Percentiles rank a stretch among this genome's conserved stretches.
Conservation (phyloP, 768 basidiomycete species). For the Collybia nuda region DNA sequence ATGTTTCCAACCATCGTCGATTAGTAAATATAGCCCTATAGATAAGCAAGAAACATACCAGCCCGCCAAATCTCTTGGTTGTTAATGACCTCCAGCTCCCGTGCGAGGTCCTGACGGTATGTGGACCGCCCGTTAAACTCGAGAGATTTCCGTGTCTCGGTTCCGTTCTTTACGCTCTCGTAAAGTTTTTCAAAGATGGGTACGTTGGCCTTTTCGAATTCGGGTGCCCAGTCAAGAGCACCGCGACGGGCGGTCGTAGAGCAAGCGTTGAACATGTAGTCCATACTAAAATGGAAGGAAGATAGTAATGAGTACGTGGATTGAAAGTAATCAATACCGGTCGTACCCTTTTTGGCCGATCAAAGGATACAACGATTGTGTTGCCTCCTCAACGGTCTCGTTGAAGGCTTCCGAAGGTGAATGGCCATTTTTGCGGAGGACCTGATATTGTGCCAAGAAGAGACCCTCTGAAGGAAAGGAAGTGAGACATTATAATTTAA, state of each 20-base stretch:
- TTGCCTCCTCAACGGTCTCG: conserved; percentile 99
- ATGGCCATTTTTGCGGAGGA: conserved; percentile 95
- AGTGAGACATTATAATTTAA: not conserved
- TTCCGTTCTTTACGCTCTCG: conserved; percentile 90
- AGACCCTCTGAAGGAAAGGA: conserved; percentile 70
- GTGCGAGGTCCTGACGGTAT: conserved; percentile 90
- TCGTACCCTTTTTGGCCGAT: conserved; percentile 91
- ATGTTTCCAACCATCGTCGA: conserved; percentile 3
- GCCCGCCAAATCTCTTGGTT: conserved; percentile 99
- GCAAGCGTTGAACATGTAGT: conserved; percentile 99
- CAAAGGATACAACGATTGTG: conserved; percentile 95
- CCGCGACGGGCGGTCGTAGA: conserved; percentile 99
- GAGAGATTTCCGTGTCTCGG: conserved; percentile 95
- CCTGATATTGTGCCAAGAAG: conserved; percentile 98
- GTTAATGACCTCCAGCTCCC: conserved; percentile 92
- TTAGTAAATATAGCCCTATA: not conserved
- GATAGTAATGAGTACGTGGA: not conserved
- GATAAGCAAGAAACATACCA: conserved; percentile 41
- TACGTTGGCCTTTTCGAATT: conserved; percentile 92
- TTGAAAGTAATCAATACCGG: not conserved
- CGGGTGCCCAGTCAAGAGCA: conserved; percentile 97
- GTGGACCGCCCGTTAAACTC: conserved; percentile 93
- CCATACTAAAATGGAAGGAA: conserved; percentile 60
- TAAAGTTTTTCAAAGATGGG: conserved; percentile 96
- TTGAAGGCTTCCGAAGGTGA: conserved; percentile 98